Evolutionary conservation across 2,329 filamentous ascomycete species (phyloP).

Genomic region (Microthyrium microscopicum): DNA sequence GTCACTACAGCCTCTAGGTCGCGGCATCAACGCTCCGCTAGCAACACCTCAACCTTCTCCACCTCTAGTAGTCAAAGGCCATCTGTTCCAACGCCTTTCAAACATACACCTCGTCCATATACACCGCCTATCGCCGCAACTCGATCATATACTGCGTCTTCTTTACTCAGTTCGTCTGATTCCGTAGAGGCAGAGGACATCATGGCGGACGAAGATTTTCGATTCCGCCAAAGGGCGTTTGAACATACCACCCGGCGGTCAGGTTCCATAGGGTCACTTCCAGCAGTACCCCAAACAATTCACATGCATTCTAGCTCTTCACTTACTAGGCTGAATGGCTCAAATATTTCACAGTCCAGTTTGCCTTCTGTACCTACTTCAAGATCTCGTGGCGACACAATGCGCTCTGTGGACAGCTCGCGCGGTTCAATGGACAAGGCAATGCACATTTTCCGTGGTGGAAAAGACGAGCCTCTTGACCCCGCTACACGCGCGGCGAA

Average conservation of each 20-base stretch:
- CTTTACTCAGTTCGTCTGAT: slow-evolving; percentile 26
- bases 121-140: slow-evolving; percentile 34
- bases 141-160: slow-evolving; percentile 32
- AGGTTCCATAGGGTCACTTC: slow-evolving; percentile 23
- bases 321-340: slow-evolving; percentile 10
- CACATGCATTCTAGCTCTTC: slow-evolving; percentile 22
- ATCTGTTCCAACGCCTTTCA: slow-evolving; percentile 36
- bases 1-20: slow-evolving; percentile 14
- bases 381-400: slow-evolving; percentile 32
- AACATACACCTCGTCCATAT: slow-evolving; percentile 36
- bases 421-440: slow-evolving; percentile 40
- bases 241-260: slow-evolving; percentile 26
- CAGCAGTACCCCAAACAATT: slow-evolving; percentile 18
- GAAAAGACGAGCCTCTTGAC: slow-evolving; percentile 28
- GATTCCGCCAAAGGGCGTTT: slow-evolving; percentile 21
- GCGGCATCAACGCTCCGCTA: slow-evolving; percentile 35
- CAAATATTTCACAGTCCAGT: slow-evolving; percentile 35
- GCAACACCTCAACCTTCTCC: slow-evolving; percentile 37
- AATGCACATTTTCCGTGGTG: slow-evolving; percentile 31
- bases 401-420: slow-evolving; percentile 33
- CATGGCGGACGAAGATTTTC: slow-evolving; percentile 29
- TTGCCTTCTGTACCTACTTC: slow-evolving; percentile 25
- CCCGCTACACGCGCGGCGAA: slow-evolving; percentile 37
- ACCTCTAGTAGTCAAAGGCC: slow-evolving; percentile 31
- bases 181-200: slow-evolving; percentile 27